Base-by-base conservation (phyloP, 2,329 filamentous ascomycete genomes). In the Colletotrichum lentis region DNA sequence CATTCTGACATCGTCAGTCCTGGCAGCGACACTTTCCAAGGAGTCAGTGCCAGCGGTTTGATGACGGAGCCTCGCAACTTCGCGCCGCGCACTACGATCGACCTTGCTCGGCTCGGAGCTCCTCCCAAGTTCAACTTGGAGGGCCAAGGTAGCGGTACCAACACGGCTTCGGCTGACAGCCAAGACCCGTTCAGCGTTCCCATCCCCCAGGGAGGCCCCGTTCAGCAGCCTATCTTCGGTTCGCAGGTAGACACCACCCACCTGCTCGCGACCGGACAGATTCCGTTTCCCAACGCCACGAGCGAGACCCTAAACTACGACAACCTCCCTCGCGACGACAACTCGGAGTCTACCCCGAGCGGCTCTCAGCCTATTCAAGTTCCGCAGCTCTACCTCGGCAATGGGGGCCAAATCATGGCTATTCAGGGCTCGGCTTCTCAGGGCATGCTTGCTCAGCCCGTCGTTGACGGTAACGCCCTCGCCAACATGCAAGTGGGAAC, bases 61-160 rank as follows among this genome's bases (percentile, higher is more conserved):
- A 73, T 77, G 56, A 80, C 79, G 0, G 81, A 82, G 72, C 81
- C 81, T 2, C 78, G 79, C 62, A 81, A 79, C 72, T 81, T 81
- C 67, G 78, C 79, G 1, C 80, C 80, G 4, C 76, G 78, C 5
- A 75, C 76, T 7, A 69, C 74, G 35, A 75, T 73, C 0, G 71
- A 72, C n/a, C 69, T 73, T 7, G 64, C 71, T 41, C 66, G 70
- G 5, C 71, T 69, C 35, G 71, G 74, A 41, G 77, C 79, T 16
- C 80, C 81, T 12, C 81, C 81, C 3, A 79, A 75, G 24, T 82
- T 81, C 62, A 73, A 75, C n/a, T 63, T 78, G 55, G 37, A 31
- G 24, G 65, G 52, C 12, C n/a, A 7, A 5, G 44, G 12, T 11
- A 27, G 41, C 22, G 39, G 27, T 14, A 43, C 14, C 22, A 20